phyloP scores from a whole-genome alignment of 257 asterid genomes.

The Ajuga chamaepitys region DNA sequence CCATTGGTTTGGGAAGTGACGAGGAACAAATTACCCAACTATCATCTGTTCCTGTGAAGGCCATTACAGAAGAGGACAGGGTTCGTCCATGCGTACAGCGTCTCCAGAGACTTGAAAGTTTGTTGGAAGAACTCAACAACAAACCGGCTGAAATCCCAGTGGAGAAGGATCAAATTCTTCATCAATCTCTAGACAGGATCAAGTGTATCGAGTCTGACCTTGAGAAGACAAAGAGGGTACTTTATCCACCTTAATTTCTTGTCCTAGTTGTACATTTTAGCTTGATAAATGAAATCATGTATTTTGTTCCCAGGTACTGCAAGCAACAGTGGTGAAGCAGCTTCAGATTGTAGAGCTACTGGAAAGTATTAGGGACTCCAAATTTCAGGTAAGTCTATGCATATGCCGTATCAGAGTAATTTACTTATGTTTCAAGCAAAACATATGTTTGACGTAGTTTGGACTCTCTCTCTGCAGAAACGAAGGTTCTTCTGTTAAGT shows the following conservation, averaged over 20 bases:
- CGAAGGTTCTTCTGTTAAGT: slow-evolving; percentile 50
- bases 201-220: slow-evolving; percentile 78
- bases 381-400: slow-evolving; percentile 29
- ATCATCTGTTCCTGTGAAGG: slow-evolving; percentile 19
- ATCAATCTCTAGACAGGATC: slow-evolving; percentile 77
- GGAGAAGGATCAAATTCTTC: slow-evolving; percentile 84
- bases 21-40: slow-evolving; percentile 24
- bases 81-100: slow-evolving; percentile 63
- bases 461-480: slow-evolving; percentile 26
- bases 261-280: neutral
- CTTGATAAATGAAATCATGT: neutral
- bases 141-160: slow-evolving; percentile 75
- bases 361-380: slow-evolving; percentile 57
- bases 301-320: slow-evolving; percentile 44
- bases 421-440: neutral
- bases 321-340: slow-evolving; percentile 71
- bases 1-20: slow-evolving; percentile 29
- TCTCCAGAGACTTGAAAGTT: slow-evolving; percentile 65
- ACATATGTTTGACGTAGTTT: neutral
- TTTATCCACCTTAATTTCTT: slow-evolving; percentile 5
- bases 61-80: slow-evolving; percentile 30
- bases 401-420: no score
- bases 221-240: slow-evolving; percentile 82
- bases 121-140: slow-evolving; percentile 66
- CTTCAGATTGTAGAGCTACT: slow-evolving; percentile 60